Base-by-base conservation (phyloP, 2,329 filamentous ascomycete genomes). In the Cordyceps fumosorosea region DNA sequence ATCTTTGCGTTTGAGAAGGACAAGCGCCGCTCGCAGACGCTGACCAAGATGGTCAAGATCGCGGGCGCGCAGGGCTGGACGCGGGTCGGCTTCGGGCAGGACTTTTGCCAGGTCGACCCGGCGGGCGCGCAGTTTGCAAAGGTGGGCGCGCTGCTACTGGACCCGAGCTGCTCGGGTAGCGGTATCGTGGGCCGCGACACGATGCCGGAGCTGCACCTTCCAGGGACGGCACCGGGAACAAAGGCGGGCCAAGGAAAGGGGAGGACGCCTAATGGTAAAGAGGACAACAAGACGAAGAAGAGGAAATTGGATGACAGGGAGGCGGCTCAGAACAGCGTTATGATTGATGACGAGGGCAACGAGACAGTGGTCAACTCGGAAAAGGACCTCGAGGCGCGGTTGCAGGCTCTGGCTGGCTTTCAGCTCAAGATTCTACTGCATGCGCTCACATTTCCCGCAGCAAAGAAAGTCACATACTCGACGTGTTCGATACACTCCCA, bases 101-200 rank as follows among this genome's bases (percentile, higher is more conserved):
- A 99, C 72, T 98, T 98, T 68, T 76, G 96, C 16, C 87, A 86
- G 58, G 82, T 91, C 5, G 83, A 93, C 63, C 90, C 92, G 0
- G 67, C 75, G 1, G 81, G 84, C 1, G 73, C 79, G 3, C 80
- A 82, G 53, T 93, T 88, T 69, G 76, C 76, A 53, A 78, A 85
- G n/a, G 91, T 97, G n/a, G 85, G 86, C 0, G 89, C 89, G 8
- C 78, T 99, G 47, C 80, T 99, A 0, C 81, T 99, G 2, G 95
- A 99, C 71, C 95, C 95, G 0, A 96, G 91, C 72, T 99, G 95
- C 72, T 97, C 93, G 1, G 95, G 95, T 0, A 97, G 91, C 71
- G 95, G 95, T 1, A 99, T 99, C 62, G 86, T 97, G 26, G 91
- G 93, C 2, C 84, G 95, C 22, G 92, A 97, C 68, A 90, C 92